Conservation (phyloP, 1,284 basidiomycete genomes). For the Neolentinus lepideus region DNA sequence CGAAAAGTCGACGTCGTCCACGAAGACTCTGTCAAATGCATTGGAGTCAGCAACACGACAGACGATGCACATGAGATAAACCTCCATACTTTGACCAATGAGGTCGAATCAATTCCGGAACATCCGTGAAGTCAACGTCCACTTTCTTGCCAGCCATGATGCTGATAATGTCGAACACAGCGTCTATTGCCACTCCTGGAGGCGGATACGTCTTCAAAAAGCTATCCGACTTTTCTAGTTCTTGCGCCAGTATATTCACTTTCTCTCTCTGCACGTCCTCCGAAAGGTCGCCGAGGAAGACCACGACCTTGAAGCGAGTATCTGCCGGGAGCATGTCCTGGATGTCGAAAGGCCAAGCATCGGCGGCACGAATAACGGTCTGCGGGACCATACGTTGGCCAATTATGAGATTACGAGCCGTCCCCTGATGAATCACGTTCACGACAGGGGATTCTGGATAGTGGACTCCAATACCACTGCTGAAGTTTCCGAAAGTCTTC, state of each 20-base stretch:
- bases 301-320: slow-evolving; percentile 64
- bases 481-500: slow-evolving; percentile 51
- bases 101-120: slow-evolving; percentile 43
- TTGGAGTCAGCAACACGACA: background rate
- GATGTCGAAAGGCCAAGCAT: slow-evolving; percentile 55
- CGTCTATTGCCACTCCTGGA: slow-evolving; percentile 16
- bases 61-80: background rate
- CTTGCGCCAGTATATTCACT: slow-evolving; percentile 35
- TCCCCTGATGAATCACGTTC: slow-evolving; percentile 32
- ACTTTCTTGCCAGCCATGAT: slow-evolving; percentile 41
- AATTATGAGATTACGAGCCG: slow-evolving; percentile 40
- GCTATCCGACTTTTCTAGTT: slow-evolving; percentile 28
- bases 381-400: slow-evolving; percentile 58
- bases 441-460: slow-evolving; percentile 51
- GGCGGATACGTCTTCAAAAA: slow-evolving; percentile 6
- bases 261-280: slow-evolving; percentile 13
- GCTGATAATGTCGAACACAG: slow-evolving; percentile 50
- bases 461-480: slow-evolving; percentile 59
- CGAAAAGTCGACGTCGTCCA: slow-evolving; percentile 29
- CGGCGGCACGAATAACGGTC: slow-evolving; percentile 56
- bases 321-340: slow-evolving; percentile 67
- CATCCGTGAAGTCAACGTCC: slow-evolving; percentile 36
- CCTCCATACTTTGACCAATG: slow-evolving; percentile 61
- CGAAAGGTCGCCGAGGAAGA: slow-evolving; percentile 51
- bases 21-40: slow-evolving; percentile 18